phyloP scores from a whole-genome alignment of 768 basidiomycete species.

The Xanthoconium stramineum region DNA sequence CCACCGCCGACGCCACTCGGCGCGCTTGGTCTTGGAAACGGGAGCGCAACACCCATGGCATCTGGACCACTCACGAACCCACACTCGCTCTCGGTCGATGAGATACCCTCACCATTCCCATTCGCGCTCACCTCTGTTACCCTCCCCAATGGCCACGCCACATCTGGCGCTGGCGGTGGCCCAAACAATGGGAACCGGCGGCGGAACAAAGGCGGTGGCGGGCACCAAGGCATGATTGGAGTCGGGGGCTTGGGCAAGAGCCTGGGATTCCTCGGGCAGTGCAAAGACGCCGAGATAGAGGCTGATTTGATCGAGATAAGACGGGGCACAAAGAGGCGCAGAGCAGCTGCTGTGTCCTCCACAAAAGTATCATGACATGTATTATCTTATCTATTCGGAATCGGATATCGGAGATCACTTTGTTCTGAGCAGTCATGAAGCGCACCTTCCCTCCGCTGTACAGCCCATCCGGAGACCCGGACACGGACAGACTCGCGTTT shows the following conservation, averaged over 20 bases:
- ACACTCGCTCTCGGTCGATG: constrained; percentile 81
- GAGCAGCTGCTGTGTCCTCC: constrained; percentile 31
- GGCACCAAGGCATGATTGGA: constrained; percentile 51
- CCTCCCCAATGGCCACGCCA: constrained; percentile 34
- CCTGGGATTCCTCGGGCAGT: constrained; percentile 47
- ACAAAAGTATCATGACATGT: constrained; percentile 28
- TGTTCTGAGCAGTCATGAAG: constrained; percentile 5
- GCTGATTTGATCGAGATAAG: constrained; percentile 76
- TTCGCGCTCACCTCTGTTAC: constrained; percentile 61
- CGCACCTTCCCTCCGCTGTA: constrained; percentile 62
- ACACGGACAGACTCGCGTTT: constrained; percentile 77
- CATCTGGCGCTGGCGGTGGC: constrained; percentile 35
- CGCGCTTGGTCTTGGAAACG: constrained; percentile 35
- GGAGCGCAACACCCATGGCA: constrained; percentile 54
- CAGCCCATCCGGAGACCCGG: constrained; percentile 45
- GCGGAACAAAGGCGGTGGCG: constrained; percentile 51
- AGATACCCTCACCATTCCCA: constrained; percentile 83
- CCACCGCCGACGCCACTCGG: constrained; percentile 73
- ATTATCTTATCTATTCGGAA: constrained; percentile 31
- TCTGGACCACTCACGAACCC: constrained; percentile 73
- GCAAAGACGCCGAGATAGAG: constrained; percentile 72
- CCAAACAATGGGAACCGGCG: constrained; percentile 39
- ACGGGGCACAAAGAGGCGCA: constrained; percentile 61
- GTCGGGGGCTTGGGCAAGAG: constrained; percentile 76
- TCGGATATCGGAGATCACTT: constrained; percentile 22